Percentiles rank a stretch among this genome's conserved stretches.
These are phyloP conservation scores for Lycium barbarum DNA, from an alignment of 257 asterid species.

Conservation along the genomic window DNA sequence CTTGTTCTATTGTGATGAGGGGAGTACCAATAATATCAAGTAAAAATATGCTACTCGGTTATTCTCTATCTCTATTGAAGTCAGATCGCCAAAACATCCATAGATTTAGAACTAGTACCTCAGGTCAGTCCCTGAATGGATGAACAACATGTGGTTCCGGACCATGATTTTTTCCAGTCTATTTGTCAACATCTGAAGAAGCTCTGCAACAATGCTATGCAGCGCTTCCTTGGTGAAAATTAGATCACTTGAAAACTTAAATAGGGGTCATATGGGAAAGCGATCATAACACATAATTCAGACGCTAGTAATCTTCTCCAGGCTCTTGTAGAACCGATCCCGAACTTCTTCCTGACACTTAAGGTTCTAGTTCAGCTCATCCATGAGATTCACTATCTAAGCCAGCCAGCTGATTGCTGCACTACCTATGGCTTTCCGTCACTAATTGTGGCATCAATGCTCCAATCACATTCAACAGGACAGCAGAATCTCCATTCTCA, in stretches of 20 bases:
- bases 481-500: slow-evolving; percentile 41
- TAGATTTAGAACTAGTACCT: slow-evolving; percentile 11
- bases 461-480: neutral
- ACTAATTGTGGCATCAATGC: slow-evolving; percentile 9
- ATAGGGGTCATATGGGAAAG: neutral
- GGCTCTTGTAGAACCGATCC: neutral
- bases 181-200: slow-evolving; percentile 4
- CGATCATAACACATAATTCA: neutral
- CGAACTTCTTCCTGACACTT: slow-evolving; percentile 21
- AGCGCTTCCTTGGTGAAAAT: neutral
- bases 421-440: slow-evolving; percentile 28
- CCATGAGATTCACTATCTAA: slow-evolving; percentile 20
- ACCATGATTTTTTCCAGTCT: slow-evolving; percentile 7
- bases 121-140: neutral
- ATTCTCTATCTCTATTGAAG: slow-evolving; percentile 27
- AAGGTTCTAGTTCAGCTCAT: slow-evolving; percentile 22
- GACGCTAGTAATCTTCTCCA: neutral
- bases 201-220: neutral
- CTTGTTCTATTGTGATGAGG: slow-evolving; percentile 41
- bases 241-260: neutral
- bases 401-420: slow-evolving; percentile 16
- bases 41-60: slow-evolving; percentile 22
- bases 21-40: slow-evolving; percentile 45
- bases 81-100: slow-evolving; percentile 32
- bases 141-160: neutral